Percentiles rank a stretch among this genome's conserved stretches.
phyloP scores from a whole-genome alignment of 225 moss, liverwort and hornwort genomes.

The Pleurozium schreberi region DNA sequence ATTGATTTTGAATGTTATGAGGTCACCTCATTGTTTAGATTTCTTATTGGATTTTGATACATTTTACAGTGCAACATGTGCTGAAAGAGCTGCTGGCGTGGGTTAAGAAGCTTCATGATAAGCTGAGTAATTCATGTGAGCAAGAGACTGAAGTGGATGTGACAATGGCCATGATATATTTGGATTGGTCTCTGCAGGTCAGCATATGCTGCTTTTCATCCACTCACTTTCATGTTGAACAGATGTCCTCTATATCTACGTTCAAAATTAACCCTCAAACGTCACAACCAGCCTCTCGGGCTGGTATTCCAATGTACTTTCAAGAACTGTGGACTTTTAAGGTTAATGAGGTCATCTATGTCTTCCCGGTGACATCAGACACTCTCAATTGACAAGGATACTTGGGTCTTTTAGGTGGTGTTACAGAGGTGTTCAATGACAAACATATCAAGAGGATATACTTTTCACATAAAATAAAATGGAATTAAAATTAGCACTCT shows the following conservation, averaged over 20 bases:
- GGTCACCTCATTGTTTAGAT: neutral
- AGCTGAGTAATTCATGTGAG: slow-evolving; percentile 1
- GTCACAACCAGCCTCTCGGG: neutral
- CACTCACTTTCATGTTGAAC: neutral
- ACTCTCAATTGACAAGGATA: neutral
- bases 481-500: neutral
- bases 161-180: slow-evolving; percentile 29
- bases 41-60: neutral
- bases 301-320: neutral
- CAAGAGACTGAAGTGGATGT: neutral
- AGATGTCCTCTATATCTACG: neutral
- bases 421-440: neutral
- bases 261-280: neutral
- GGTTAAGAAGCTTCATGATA: slow-evolving; percentile 21
- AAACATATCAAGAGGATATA: neutral
- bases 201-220: neutral
- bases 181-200: slow-evolving; percentile 66
- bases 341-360: no score
- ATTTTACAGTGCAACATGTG: slow-evolving; percentile 26
- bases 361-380: neutral
- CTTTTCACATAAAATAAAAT: neutral
- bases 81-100: slow-evolving; percentile 38
- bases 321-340: no score
- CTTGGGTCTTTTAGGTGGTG: neutral
- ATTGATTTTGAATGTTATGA: neutral